Percentiles rank a stretch among this genome's conserved stretches.
Evolutionary conservation across 805 yeast species (phyloP).

Genomic region (Yamadazyma nakazawae): DNA sequence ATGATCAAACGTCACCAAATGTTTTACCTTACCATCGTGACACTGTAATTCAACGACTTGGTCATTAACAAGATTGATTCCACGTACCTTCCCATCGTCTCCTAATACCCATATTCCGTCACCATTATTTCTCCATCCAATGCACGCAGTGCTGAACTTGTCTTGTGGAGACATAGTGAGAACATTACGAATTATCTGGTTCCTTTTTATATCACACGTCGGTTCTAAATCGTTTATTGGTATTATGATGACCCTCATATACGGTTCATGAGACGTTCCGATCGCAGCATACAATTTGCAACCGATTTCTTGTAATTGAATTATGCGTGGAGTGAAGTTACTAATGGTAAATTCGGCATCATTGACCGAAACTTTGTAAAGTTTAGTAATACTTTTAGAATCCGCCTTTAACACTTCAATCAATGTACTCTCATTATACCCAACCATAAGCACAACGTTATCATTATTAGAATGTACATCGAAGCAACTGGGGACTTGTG

Average conservation of each 20-base stretch:
- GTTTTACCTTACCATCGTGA: slow-evolving; percentile 50
- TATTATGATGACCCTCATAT: slow-evolving; percentile 61
- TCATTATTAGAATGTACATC: slow-evolving; percentile 27
- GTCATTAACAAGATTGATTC: slow-evolving; percentile 48
- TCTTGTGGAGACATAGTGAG: slow-evolving; percentile 65
- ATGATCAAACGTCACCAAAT: slow-evolving; percentile 20
- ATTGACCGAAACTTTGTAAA: slow-evolving; percentile 55
- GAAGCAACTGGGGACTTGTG: slow-evolving; percentile 53
- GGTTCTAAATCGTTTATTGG: slow-evolving; percentile 33
- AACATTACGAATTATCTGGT: slow-evolving; percentile 26
- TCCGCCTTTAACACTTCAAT: slow-evolving; percentile 28
- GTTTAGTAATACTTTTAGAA: slow-evolving; percentile 23
- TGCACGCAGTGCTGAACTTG: slow-evolving; percentile 52
- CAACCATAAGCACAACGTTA: slow-evolving; percentile 46
- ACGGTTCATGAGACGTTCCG: slow-evolving; percentile 78
- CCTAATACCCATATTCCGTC: slow-evolving; percentile 65
- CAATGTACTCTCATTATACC: slow-evolving; percentile 59
- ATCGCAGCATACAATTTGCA: slow-evolving; percentile 48
- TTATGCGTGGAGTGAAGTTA: slow-evolving; percentile 55
- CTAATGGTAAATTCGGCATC: slow-evolving; percentile 69
- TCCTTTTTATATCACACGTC: slow-evolving; percentile 18
- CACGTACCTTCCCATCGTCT: slow-evolving; percentile 65
- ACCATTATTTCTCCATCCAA: slow-evolving; percentile 43
- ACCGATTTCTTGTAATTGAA: slow-evolving; percentile 14
- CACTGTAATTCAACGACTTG: slow-evolving; percentile 28